A percentile compares a stretch with the other conserved stretches of the same genome.
Conservation (phyloP, 352 stramenopile species). For the Phytophthora parvispora region DNA sequence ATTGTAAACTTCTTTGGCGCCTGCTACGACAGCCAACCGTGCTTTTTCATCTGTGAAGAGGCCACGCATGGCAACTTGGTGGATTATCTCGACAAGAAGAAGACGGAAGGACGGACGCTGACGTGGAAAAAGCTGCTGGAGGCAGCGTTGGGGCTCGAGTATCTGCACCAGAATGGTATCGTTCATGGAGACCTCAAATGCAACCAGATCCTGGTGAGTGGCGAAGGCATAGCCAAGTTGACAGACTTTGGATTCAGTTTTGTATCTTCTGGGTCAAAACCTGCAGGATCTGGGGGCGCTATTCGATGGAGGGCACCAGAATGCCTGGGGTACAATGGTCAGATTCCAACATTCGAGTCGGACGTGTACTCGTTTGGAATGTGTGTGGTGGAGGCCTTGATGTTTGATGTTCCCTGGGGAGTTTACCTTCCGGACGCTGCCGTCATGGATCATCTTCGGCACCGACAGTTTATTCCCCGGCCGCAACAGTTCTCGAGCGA, state of each 20-base stretch:
- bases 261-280: conserved; percentile 4
- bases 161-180: conserved; percentile 45
- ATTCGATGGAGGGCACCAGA: conserved; percentile 41
- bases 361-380: conserved; percentile 67
- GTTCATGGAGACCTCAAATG: conserved; percentile 79
- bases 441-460: conserved; percentile 15
- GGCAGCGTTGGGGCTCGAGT: conserved; percentile 40
- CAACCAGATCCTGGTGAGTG: conserved; percentile 46
- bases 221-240: conserved; percentile 31
- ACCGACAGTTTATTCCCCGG: conserved; percentile 6
- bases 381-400: conserved; percentile 53
- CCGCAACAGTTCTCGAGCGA: conserved; percentile 9
- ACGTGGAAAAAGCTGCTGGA: conserved; percentile 46
- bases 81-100: conserved; percentile 25
- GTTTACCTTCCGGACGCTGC: conserved; percentile 10
- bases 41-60: conserved; percentile 40
- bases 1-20: conserved; percentile 82
- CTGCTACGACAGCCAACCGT: conserved; percentile 19
- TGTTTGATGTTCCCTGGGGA: conserved; percentile 1
- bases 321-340: conserved; percentile 14
- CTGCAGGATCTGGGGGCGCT: background rate
- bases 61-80: conserved; percentile 29
- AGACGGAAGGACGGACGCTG: background rate
- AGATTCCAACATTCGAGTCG: conserved; percentile 25
- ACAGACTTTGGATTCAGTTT: conserved; percentile 40